Evolutionary conservation across 1,284 basidiomycete species (phyloP).

Genomic region (Cryptococcus sp.): DNA sequence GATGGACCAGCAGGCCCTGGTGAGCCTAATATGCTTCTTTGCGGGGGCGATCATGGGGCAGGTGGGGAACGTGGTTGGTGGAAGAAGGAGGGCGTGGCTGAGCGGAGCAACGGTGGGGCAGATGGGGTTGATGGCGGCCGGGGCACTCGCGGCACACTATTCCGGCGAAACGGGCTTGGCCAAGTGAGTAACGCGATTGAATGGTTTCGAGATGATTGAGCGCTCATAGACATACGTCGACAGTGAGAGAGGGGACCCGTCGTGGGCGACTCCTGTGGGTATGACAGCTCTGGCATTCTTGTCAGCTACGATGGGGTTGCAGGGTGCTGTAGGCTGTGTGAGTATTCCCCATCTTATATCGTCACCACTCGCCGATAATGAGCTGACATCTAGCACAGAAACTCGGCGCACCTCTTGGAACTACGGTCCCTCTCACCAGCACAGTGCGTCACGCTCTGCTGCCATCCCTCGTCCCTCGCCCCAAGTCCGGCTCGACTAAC

Average conservation of each 20-base stretch:
- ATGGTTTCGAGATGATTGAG: not conserved
- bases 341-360: no score
- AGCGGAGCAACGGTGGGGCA: conserved; percentile 66
- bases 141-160: conserved; percentile 60
- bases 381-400: conserved; percentile 21
- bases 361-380: no score
- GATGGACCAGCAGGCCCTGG: conserved; percentile 72
- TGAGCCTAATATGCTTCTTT: conserved; percentile 66
- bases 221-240: not conserved
- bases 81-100: conserved; percentile 73
- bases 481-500: not conserved
- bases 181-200: conserved; percentile 55
- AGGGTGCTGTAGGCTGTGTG: conserved; percentile 69
- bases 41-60: conserved; percentile 45
- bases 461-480: not conserved
- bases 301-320: conserved; percentile 67
- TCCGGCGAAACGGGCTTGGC: conserved; percentile 56
- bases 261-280: conserved; percentile 63
- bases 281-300: conserved; percentile 69
- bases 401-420: conserved; percentile 66
- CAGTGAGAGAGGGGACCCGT: conserved; percentile 55
- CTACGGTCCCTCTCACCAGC: conserved; percentile 57
- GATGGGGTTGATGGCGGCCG: conserved; percentile 67
- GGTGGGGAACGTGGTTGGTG: conserved; percentile 58
- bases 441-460: conserved; percentile 43